A percentile compares a stretch with the other conserved stretches of the same genome.
phyloP scores from a whole-genome alignment of 805 yeast genomes.

The Schizosaccharomyces osmophilus region DNA sequence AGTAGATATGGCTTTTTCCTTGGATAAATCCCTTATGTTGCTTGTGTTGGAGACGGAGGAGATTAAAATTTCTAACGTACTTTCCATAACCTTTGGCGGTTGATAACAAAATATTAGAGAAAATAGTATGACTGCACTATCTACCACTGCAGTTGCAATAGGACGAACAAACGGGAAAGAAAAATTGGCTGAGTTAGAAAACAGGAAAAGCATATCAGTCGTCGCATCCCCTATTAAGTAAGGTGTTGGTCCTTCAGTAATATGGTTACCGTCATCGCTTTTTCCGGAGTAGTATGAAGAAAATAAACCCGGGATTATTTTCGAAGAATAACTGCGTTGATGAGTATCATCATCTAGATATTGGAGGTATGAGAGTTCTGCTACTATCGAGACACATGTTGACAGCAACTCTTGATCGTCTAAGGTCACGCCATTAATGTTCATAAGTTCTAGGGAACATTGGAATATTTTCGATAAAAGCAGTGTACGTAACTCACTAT shows the following conservation, averaged over 20 bases:
- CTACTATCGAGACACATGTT: not conserved
- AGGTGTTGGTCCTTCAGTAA: not conserved
- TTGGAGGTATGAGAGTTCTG: not conserved
- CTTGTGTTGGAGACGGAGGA: slow-evolving; percentile 24
- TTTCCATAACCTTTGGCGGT: slow-evolving; percentile 57
- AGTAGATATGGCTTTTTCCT: slow-evolving; percentile 27
- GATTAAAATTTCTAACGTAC: slow-evolving; percentile 61
- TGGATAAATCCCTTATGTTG: slow-evolving; percentile 12
- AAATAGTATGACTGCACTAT: slow-evolving; percentile 54
- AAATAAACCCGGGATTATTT: not conserved
- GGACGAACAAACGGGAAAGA: not conserved
- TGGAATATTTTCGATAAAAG: not conserved
- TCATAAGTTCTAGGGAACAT: not conserved
- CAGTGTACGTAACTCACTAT: not conserved
- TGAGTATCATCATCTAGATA: not conserved
- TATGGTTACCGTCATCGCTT: not conserved
- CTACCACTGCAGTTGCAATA: slow-evolving; percentile 29
- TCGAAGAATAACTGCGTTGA: not conserved
- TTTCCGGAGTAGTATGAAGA: not conserved
- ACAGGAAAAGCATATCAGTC: not conserved
- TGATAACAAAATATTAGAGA: slow-evolving; percentile 44
- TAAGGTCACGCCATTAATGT: not conserved
- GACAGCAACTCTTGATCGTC: not conserved
- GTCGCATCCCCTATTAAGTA: not conserved
- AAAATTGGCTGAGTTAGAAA: not conserved